Evolutionary conservation across 805 yeast species (phyloP), one percentile per base, ranked within the genome.

Genomic region (Schwanniomyces sp.): DNA sequence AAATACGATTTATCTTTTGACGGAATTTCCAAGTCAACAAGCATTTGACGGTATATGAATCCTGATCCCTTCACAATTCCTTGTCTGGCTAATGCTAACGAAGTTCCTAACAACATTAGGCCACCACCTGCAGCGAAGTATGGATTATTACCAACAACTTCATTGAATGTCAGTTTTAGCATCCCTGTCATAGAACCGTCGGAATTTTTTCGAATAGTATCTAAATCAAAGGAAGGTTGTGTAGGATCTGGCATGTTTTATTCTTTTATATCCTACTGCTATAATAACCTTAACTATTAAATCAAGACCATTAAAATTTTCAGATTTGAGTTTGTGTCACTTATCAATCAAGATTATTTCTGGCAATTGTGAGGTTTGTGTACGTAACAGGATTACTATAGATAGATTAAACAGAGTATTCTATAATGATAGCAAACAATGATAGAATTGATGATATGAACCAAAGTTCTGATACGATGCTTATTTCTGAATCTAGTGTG

Each of bases 121-220:
- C 99, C 99, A 57, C 97, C 97, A 59, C 99, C 99, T 0, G 98
- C 99, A 1, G 97, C 94, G 72, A 94, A 92, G 65, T 90, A 91
- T n/a, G 97, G 98, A 63, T 92, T 92, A 32, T 80, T 78, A 18
- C 76, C 76, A 49, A 87, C 72, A 2, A 82, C 79, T 46, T 81
- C 82, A 37, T 78, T 67, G 57, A 82, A 67, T 4, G 84, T 67
- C 48, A 56, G 62, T 29, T 54, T 48, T 9, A 69, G 61, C 63
- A 69, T 61, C 8, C 74, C 73, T 34, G 53, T 28, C 18, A 64
- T 37, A 1, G 73, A 47, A 25, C 80, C 80, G 51, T 72, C 79
- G 7, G 72, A 67, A 40, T 55, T 56, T 17, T 53, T 52, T 40
- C 54, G 55, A 56, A 74, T 68, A 51, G 68, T 69, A 12, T 68